phyloP scores from a whole-genome alignment of 73 alveolate genomes.

The Paramecium sexaurelia region DNA sequence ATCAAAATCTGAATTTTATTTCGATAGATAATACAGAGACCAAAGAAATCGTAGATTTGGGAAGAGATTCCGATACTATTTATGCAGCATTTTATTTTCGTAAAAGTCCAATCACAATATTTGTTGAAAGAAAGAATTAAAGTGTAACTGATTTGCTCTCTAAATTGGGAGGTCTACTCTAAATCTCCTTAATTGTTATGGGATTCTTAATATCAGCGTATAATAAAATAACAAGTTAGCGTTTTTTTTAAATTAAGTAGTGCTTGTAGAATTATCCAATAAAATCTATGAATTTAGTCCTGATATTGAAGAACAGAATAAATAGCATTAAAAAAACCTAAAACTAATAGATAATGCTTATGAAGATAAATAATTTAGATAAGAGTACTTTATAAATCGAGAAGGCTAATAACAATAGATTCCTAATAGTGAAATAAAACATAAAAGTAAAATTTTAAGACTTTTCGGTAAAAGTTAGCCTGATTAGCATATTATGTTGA shows the following conservation, averaged over 20 bases:
- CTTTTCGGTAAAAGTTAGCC: neutral
- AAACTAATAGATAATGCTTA: neutral
- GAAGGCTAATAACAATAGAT: neutral
- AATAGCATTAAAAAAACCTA: neutral
- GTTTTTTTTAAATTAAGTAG: neutral
- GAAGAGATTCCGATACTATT: neutral
- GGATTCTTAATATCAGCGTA: conserved; percentile 10
- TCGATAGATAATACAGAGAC: neutral
- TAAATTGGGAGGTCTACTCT: neutral
- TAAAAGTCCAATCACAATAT: conserved; percentile 1
- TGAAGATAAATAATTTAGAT: neutral
- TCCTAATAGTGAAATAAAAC: neutral
- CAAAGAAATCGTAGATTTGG: neutral
- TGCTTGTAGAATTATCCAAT: conserved; percentile 6
- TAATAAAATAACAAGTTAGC: neutral
- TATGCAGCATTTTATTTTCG: conserved; percentile 15
- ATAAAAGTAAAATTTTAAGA: neutral
- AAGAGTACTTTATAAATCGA: neutral
- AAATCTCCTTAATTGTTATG: neutral
- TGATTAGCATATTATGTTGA: conserved; percentile 1
- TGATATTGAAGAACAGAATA: neutral
- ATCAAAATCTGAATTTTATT: neutral
- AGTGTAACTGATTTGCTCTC: neutral
- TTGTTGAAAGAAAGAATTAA: neutral
- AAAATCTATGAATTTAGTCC: conserved; percentile 1